phyloP scores from a whole-genome alignment of 768 basidiomycete genomes.

The Auricularia auricula-judae region DNA sequence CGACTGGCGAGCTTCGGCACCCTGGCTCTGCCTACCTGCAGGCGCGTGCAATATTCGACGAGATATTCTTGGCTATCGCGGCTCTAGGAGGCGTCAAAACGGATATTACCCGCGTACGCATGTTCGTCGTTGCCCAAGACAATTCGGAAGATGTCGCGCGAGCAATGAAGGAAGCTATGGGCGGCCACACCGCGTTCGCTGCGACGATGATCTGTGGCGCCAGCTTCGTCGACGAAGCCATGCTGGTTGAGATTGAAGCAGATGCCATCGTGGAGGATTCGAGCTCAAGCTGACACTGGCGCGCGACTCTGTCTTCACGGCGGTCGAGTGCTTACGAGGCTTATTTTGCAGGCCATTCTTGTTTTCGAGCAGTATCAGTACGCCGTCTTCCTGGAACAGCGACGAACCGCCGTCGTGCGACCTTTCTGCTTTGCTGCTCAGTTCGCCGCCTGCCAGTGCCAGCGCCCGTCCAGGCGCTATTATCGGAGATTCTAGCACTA shows the following conservation, averaged over 20 bases:
- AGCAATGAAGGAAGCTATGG: constrained; percentile 26
- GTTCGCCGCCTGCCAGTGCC: no score
- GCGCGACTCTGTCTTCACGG: no score
- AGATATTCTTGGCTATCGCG: constrained; percentile 33
- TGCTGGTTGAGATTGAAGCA: constrained; percentile 48
- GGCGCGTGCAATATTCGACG: constrained; percentile 30
- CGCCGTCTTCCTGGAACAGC: no score
- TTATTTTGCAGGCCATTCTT: no score
- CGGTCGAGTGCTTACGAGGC: no score
- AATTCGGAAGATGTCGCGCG: constrained; percentile 26
- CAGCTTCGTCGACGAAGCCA: constrained; percentile 32
- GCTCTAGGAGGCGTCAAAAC: constrained; percentile 30
- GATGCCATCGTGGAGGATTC: constrained; percentile 27
- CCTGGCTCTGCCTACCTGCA: constrained; percentile 37
- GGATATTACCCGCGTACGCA: constrained; percentile 37
- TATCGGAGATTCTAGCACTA: no score
- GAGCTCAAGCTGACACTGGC: no score
- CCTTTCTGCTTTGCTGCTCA: no score
- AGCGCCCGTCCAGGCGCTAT: no score
- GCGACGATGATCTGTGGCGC: constrained; percentile 44
- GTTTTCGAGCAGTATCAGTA: no score
- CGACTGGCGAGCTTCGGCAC: constrained; percentile 28
- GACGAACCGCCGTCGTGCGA: no score
- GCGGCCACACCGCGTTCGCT: constrained; percentile 20
- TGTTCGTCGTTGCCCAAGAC: constrained; percentile 35